Conservation (phyloP, 768 basidiomycete genomes). For the Panaeolus cyanescens region DNA sequence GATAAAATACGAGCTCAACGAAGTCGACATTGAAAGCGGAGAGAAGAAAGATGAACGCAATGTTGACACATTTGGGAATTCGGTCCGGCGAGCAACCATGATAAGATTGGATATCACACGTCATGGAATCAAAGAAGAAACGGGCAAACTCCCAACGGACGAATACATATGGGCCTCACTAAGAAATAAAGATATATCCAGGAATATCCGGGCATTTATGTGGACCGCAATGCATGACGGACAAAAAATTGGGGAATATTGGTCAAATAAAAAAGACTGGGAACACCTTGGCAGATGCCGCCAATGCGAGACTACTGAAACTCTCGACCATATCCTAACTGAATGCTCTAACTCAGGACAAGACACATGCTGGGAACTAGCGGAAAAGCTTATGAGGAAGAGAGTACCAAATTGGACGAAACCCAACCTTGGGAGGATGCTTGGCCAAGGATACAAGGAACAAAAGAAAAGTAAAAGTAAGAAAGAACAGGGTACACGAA, state of each 20-base stretch:
- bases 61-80: too few relatives aligned
- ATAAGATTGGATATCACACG: too few relatives aligned
- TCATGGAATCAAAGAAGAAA: too few relatives aligned
- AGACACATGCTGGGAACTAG: slow-evolving; percentile 6
- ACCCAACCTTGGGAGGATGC: not conserved
- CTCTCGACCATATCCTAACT: slow-evolving; percentile 16
- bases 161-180: slow-evolving; percentile 10
- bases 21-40: too few relatives aligned
- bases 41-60: too few relatives aligned
- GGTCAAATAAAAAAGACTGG: not conserved
- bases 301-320: slow-evolving; percentile 12
- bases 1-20: too few relatives aligned
- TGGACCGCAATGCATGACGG: slow-evolving; percentile 19
- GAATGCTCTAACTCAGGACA: slow-evolving; percentile 6
- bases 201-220: slow-evolving; percentile 12
- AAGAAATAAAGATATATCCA: slow-evolving; percentile 5
- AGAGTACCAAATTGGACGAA: not conserved
- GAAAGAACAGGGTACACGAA: too few relatives aligned
- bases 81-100: too few relatives aligned
- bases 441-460: too few relatives aligned
- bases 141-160: not conserved
- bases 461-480: too few relatives aligned
- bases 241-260: slow-evolving; percentile 11
- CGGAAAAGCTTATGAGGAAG: not conserved
- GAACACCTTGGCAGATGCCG: slow-evolving; percentile 10